Evolutionary conservation across 495 filamentous ascomycete species (phyloP).

Genomic region (Neurospora sp.): DNA sequence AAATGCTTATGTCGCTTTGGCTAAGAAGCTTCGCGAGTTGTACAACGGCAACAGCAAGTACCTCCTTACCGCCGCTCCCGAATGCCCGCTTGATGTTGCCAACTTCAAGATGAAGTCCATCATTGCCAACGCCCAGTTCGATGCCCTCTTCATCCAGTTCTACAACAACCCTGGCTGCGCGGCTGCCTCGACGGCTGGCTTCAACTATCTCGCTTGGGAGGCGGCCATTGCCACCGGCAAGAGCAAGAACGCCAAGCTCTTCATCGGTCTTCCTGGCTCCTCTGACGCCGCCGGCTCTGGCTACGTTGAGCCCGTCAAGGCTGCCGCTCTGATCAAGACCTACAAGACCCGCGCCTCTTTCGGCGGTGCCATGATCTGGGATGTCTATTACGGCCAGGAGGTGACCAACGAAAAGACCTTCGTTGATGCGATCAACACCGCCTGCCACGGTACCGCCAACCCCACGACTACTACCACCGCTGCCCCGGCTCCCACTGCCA

Average conservation of each 20-base stretch:
- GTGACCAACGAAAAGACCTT: constrained; percentile 15
- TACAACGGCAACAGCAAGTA: constrained; percentile 25
- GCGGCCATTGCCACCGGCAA: constrained; percentile 39
- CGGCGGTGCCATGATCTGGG: constrained; percentile 35
- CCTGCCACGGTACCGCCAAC: constrained; percentile 3
- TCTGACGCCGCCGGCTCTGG: constrained; percentile 18
- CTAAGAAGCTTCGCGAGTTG: constrained; percentile 42
- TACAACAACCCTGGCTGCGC: constrained; percentile 59
- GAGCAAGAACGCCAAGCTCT: constrained; percentile 51
- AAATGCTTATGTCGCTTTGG: constrained; percentile 30
- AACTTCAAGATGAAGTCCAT: constrained; percentile 44
- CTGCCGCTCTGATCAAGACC: constrained; percentile 17
- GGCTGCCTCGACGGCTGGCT: constrained; percentile 30
- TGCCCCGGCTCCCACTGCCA: constrained; percentile 2
- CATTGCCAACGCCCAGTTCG: constrained; percentile 43
- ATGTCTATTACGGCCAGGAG: constrained; percentile 21
- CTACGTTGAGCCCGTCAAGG: constrained; percentile 19
- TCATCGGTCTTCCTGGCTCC: constrained; percentile 54
- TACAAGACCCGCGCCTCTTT: constrained; percentile 25
- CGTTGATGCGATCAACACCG: constrained; percentile 18
- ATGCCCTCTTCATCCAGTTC: constrained; percentile 62
- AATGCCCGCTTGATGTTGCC: constrained; percentile 46
- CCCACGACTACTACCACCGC: not conserved
- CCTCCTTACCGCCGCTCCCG: constrained; percentile 56
- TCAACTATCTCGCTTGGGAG: constrained; percentile 58